Conservation (phyloP, 179 eudicot genomes). For the Beta corolliflora region DNA sequence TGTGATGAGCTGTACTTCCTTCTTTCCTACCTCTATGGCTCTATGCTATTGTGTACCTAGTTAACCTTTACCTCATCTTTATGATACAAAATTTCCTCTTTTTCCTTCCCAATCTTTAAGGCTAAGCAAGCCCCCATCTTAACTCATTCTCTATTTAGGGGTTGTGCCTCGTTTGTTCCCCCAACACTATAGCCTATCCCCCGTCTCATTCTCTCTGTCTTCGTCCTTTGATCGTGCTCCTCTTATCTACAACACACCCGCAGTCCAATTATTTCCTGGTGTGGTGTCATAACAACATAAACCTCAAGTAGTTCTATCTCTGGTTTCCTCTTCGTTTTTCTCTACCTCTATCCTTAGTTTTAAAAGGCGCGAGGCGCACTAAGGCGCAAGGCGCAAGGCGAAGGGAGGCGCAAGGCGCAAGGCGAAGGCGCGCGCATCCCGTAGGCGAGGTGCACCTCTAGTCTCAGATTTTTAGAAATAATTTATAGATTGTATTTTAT, state of each 20-base stretch:
- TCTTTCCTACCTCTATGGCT: not conserved
- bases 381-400: too few species aligned
- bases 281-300: too few species aligned
- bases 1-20: not conserved
- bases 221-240: not conserved
- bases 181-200: not conserved
- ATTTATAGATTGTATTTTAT: too few species aligned
- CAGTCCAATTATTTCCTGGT: too few species aligned
- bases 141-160: not conserved
- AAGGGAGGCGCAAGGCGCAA: too few species aligned
- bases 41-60: not conserved
- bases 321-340: too few species aligned
- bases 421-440: too few species aligned
- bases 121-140: not conserved
- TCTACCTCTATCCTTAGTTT: not conserved
- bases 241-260: too few species aligned
- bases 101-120: not conserved
- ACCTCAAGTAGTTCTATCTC: too few species aligned
- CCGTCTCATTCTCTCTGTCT: not conserved
- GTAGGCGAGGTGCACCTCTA: too few species aligned
- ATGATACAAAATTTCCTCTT: not conserved
- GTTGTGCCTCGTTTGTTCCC: not conserved
- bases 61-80: not conserved
- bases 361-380: too few species aligned
- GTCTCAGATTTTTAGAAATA: too few species aligned